These are phyloP conservation scores for Linnemannia zychae DNA, from an alignment of 192 early-diverging fungal species.

Conservation along the genomic window DNA sequence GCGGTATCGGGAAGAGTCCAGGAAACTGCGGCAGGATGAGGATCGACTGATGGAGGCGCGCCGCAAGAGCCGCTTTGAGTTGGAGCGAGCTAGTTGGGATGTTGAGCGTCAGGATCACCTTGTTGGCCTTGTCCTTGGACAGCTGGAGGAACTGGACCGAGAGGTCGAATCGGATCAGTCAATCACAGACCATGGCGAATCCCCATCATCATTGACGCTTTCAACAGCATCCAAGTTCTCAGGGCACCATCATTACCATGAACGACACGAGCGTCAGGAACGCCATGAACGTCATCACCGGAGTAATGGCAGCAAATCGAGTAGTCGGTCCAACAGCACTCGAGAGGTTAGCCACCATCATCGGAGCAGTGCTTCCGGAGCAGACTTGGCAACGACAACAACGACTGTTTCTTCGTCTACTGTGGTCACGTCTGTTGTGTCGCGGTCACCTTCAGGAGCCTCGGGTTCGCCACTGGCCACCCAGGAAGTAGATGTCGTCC, in stretches of 20 bases:
- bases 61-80: slow-evolving; percentile 49
- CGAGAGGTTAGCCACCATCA: slow-evolving; percentile 30
- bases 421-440: neutral
- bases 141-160: slow-evolving; percentile 42
- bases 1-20: slow-evolving; percentile 47
- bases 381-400: neutral
- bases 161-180: slow-evolving; percentile 45
- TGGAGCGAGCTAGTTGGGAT: slow-evolving; percentile 53
- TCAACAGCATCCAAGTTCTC: slow-evolving; percentile 16
- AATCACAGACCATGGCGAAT: neutral
- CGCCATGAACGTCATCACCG: slow-evolving; percentile 42
- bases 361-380: slow-evolving; percentile 22
- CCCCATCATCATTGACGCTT: neutral
- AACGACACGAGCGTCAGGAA: slow-evolving; percentile 35
- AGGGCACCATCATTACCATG: slow-evolving; percentile 21
- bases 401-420: slow-evolving; percentile 2
- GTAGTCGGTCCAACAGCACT: slow-evolving; percentile 21
- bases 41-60: slow-evolving; percentile 49
- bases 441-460: slow-evolving; percentile 8
- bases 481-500: slow-evolving; percentile 9
- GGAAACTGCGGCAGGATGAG: slow-evolving; percentile 34
- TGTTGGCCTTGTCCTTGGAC: slow-evolving; percentile 51
- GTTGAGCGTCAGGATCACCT: slow-evolving; percentile 56
- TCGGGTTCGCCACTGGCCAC: slow-evolving; percentile 2
- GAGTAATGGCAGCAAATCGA: slow-evolving; percentile 45